Evolutionary conservation across 192 early-diverging fungal species (phyloP).

Genomic region (Podochytrium sp.): DNA sequence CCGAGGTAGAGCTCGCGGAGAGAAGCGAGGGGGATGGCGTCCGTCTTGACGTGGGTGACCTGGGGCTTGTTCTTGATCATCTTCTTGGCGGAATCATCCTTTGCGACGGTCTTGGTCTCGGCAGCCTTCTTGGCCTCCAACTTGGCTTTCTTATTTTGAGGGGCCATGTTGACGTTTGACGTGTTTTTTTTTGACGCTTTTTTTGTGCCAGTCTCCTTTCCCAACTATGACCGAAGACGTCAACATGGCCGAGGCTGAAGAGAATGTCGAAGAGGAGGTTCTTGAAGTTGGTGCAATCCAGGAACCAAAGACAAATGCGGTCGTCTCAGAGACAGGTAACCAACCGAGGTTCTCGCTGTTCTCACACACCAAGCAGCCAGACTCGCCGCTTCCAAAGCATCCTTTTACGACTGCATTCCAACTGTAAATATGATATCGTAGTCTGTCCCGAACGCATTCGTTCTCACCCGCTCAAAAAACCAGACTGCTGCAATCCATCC

Average conservation of each 20-base stretch:
- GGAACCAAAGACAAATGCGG: too few relatives aligned
- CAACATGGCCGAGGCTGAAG: too few relatives aligned
- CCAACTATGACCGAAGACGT: too few relatives aligned
- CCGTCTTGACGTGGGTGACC: slow-evolving; percentile 22
- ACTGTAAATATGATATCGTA: background rate
- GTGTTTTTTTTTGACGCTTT: background rate
- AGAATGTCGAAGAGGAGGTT: too few relatives aligned
- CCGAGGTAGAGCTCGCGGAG: slow-evolving; percentile 31
- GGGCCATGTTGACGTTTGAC: background rate
- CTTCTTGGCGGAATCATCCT: too few relatives aligned
- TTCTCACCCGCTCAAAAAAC: background rate
- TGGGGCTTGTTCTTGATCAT: slow-evolving; percentile 6
- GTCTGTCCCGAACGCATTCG: background rate
- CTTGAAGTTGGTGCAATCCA: too few relatives aligned
- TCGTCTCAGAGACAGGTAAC: too few relatives aligned
- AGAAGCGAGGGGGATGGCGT: slow-evolving; percentile 13
- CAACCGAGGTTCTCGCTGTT: too few relatives aligned
- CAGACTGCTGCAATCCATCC: slow-evolving; percentile 23
- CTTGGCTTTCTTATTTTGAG: background rate
- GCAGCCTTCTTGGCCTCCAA: too few relatives aligned
- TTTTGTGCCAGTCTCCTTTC: background rate
- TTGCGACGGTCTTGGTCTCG: background rate
- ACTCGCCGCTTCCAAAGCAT: background rate
- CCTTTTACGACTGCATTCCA: background rate
- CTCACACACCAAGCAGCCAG: background rate